Evolutionary conservation across 306 rosid species (phyloP).

Genomic region (Malus sieversii): DNA sequence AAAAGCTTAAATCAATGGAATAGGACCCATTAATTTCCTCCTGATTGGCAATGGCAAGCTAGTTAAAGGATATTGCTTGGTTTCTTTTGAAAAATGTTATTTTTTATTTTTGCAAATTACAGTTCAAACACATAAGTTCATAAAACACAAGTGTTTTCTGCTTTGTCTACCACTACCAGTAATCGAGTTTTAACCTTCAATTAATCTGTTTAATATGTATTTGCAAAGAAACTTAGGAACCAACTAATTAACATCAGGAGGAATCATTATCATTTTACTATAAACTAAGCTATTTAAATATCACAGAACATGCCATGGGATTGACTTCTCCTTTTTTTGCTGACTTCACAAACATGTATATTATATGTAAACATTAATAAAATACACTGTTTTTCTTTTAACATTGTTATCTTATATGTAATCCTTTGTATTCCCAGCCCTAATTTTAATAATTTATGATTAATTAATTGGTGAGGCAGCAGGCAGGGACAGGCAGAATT

Average conservation of each 20-base stretch:
- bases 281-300: background rate
- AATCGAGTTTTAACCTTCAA: background rate
- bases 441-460: background rate
- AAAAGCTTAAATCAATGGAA: slow-evolving; percentile 15
- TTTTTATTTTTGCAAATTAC: no score
- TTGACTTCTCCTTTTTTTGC: background rate
- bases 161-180: no score
- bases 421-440: background rate
- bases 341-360: background rate
- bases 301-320: background rate
- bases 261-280: background rate
- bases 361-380: no score
- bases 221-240: background rate
- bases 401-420: background rate
- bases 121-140: no score
- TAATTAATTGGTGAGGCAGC: background rate
- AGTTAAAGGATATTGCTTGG: background rate
- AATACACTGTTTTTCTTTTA: background rate
- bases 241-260: background rate
- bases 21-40: slow-evolving; percentile 7
- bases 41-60: slow-evolving; percentile 3
- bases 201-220: background rate
- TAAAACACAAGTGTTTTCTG: no score
- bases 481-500: background rate
- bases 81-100: background rate